These are phyloP conservation scores for Zymoseptoria tritici DNA, from an alignment of 2,329 filamentous ascomycete genomes.

Conservation along the genomic window DNA sequence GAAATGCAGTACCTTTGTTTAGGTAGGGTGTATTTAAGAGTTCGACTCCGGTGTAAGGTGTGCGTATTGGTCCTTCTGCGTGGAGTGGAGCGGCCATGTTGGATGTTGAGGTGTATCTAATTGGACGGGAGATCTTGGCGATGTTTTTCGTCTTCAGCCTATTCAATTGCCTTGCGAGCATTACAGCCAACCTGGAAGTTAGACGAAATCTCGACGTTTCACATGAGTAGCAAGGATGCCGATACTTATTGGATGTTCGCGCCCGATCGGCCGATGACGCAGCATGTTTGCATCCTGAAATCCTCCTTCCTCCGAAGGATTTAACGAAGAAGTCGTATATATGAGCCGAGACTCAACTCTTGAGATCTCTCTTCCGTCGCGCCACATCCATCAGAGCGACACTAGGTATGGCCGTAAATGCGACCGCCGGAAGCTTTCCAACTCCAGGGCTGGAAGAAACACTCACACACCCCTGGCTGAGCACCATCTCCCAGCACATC, in stretches of 20 bases:
- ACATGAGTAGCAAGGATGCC: too few relatives aligned
- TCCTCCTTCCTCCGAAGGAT: background rate
- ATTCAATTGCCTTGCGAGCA: background rate
- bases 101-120: background rate
- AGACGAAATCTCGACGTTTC: too few relatives aligned
- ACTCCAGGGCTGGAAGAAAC: background rate
- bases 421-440: background rate
- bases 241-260: too few relatives aligned
- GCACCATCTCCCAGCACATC: background rate
- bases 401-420: background rate
- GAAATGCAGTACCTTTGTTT: constrained; percentile 80
- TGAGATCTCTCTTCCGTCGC: background rate
- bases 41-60: constrained; percentile 21
- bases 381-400: background rate
- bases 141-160: background rate
- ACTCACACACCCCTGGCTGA: background rate
- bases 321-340: background rate
- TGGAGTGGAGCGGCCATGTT: background rate
- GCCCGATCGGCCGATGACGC: background rate
- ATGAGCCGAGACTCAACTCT: background rate
- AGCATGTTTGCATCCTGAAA: background rate
- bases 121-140: background rate
- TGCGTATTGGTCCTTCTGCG: background rate
- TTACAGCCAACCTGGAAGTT: too few relatives aligned
- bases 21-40: constrained; percentile 60